phyloP scores from a whole-genome alignment of 371 early-diverging fungal species.

The Batkoa obscura region DNA sequence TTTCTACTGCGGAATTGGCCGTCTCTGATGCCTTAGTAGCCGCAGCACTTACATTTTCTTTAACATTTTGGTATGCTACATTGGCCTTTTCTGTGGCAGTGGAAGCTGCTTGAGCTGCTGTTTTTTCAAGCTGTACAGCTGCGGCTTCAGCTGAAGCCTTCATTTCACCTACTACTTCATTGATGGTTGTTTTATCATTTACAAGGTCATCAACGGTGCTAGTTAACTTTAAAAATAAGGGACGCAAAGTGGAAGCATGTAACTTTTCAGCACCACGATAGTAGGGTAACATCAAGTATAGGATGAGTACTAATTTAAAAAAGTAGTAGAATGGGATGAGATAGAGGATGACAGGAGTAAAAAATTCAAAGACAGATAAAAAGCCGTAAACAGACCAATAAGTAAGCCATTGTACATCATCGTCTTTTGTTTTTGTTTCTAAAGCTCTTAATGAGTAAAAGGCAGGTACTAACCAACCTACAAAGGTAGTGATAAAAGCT shows the following conservation, averaged over 20 bases:
- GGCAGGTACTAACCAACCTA: conserved; percentile 80
- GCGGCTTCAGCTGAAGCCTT: too few species aligned
- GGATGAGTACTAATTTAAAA: conserved; percentile 69
- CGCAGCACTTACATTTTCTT: too few species aligned
- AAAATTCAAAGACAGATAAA: conserved; percentile 64
- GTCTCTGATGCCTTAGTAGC: too few species aligned
- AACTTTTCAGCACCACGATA: conserved; percentile 30
- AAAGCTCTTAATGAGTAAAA: conserved; percentile 83
- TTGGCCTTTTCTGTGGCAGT: too few species aligned
- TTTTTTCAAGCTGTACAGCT: too few species aligned
- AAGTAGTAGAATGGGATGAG: conserved; percentile 89
- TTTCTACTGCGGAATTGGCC: too few species aligned
- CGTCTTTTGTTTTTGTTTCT: conserved; percentile 49
- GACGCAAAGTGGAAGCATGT: conserved; percentile 30
- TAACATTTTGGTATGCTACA: too few species aligned
- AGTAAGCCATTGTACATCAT: conserved; percentile 78
- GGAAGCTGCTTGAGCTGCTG: too few species aligned
- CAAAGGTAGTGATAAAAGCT: conserved; percentile 47
- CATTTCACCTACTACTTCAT: too few species aligned
- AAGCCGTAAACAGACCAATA: conserved; percentile 74
- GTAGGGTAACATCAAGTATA: conserved; percentile 23
- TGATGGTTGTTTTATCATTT: too few species aligned
- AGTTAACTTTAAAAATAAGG: too few species aligned
- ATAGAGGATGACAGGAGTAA: conserved; percentile 54
- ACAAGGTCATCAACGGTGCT: too few species aligned